Conservation (phyloP, 2,329 filamentous ascomycete species). For the Phialocephala subalpina region DNA sequence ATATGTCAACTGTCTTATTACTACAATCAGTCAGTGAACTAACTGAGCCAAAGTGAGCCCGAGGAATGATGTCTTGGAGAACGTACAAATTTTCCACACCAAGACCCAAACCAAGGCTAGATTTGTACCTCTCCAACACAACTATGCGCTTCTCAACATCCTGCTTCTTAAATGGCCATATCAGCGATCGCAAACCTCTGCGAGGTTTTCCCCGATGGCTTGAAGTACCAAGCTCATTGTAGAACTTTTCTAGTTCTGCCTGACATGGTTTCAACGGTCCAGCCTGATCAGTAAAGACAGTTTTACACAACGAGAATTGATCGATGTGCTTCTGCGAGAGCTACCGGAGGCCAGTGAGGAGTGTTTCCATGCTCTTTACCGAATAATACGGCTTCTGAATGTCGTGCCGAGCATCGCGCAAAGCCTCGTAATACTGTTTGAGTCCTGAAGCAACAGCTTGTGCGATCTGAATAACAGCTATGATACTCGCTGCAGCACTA, state of each 20-base stretch:
- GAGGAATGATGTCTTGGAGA: background rate
- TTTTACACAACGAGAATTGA: background rate
- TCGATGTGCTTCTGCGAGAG: background rate
- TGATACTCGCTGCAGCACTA: constrained; percentile 24
- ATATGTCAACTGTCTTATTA: background rate
- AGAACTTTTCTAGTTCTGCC: background rate
- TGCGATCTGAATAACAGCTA: constrained; percentile 27
- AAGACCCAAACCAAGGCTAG: background rate
- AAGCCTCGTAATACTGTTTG: constrained; percentile 26
- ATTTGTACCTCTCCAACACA: constrained; percentile 21
- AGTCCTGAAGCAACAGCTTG: constrained; percentile 18
- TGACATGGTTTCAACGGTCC: background rate
- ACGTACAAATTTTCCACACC: background rate
- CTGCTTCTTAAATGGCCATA: constrained; percentile 36
- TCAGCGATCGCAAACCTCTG: constrained; percentile 19
- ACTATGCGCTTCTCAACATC: constrained; percentile 31
- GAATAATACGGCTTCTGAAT: constrained; percentile 25
- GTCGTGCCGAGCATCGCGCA: constrained; percentile 30
- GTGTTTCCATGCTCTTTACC: constrained; percentile 4
- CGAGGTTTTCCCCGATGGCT: background rate
- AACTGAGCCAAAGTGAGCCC: background rate
- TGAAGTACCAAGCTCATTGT: background rate
- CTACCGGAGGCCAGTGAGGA: background rate
- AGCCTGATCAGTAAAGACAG: background rate
- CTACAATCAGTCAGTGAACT: background rate